These are phyloP conservation scores for Pseudocercospora fuligena DNA, from an alignment of 2,329 filamentous ascomycete genomes.

Conservation along the genomic window DNA sequence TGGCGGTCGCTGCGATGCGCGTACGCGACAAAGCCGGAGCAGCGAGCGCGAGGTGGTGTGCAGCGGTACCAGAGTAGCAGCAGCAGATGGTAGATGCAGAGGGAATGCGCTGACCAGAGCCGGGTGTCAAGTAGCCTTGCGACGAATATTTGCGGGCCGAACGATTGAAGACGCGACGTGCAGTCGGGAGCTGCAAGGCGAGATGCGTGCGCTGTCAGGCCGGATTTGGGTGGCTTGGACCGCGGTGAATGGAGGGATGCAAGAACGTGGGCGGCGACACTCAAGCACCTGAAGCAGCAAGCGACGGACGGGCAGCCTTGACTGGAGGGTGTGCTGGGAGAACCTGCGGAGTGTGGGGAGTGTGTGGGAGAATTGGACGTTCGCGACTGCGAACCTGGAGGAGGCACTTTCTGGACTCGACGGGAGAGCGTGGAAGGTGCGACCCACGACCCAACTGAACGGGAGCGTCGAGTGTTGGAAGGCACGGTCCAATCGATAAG, in stretches of 20 bases:
- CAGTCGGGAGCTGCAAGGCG: constrained; percentile 15
- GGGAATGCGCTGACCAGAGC: constrained; percentile 6
- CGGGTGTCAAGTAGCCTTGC: constrained; percentile 3
- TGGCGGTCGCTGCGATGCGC: background rate
- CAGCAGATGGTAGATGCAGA: background rate
- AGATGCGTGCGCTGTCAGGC: constrained; percentile 12
- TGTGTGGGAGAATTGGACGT: background rate
- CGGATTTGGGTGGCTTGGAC: constrained; percentile 10
- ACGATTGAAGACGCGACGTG: constrained; percentile 9
- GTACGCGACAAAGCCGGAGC: constrained; percentile 7
- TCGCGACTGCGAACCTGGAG: background rate
- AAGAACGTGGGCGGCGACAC: background rate
- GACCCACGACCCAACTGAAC: background rate
- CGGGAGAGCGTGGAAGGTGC: constrained; percentile 14
- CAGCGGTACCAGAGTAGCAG: constrained; percentile 8
- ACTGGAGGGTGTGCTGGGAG: background rate
- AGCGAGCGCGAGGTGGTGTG: constrained; percentile 14
- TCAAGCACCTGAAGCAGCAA: background rate
- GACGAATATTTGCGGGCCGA: constrained; percentile 10
- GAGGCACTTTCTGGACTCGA: constrained; percentile 2
- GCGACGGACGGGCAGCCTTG: background rate
- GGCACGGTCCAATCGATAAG: constrained; percentile 15
- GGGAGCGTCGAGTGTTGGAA: constrained; percentile 10
- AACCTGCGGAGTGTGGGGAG: background rate
- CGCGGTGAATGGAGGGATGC: constrained; percentile 3